phyloP scores from a whole-genome alignment of 2,329 filamentous ascomycete species.

The Fusarium tanahbumbuense region DNA sequence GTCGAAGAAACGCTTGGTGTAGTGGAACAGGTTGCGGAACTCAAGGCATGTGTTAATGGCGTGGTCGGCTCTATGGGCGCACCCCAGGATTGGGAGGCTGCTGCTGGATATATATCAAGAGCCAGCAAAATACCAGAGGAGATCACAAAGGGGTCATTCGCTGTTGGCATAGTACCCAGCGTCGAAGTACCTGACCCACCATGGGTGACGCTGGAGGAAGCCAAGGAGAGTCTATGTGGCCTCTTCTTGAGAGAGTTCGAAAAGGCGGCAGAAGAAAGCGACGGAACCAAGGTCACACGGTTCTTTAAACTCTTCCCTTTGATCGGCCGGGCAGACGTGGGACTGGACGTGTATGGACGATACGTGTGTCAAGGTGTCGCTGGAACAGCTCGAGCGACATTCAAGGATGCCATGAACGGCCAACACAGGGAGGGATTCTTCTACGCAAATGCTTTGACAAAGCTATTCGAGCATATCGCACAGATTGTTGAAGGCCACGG shows the following conservation, averaged over 20 bases:
- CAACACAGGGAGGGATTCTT: slow-evolving; percentile 80
- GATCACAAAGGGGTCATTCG: slow-evolving; percentile 86
- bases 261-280: slow-evolving; percentile 86
- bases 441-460: slow-evolving; percentile 90
- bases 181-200: slow-evolving; percentile 95
- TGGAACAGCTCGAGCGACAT: slow-evolving; percentile 80
- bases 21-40: slow-evolving; percentile 95
- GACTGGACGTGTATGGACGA: slow-evolving; percentile 91
- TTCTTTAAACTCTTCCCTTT: slow-evolving; percentile 99
- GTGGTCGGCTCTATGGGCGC: slow-evolving; percentile 97
- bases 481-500: slow-evolving; percentile 96
- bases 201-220: slow-evolving; percentile 84
- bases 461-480: slow-evolving; percentile 96
- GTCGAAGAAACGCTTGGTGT: slow-evolving; percentile 92
- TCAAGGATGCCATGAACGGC: slow-evolving; percentile 73
- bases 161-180: slow-evolving; percentile 91
- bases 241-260: slow-evolving; percentile 96
- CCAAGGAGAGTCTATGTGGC: slow-evolving; percentile 88
- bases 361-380: slow-evolving; percentile 98
- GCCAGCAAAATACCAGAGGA: slow-evolving; percentile 83
- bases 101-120: slow-evolving; percentile 87
- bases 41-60: slow-evolving; percentile 95
- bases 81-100: slow-evolving; percentile 98
- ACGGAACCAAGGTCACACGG: slow-evolving; percentile 88
- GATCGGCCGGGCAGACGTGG: slow-evolving; percentile 88